These are phyloP conservation scores for Bassia scoparia DNA, from an alignment of 148 eudicot genomes.

Conservation along the genomic window DNA sequence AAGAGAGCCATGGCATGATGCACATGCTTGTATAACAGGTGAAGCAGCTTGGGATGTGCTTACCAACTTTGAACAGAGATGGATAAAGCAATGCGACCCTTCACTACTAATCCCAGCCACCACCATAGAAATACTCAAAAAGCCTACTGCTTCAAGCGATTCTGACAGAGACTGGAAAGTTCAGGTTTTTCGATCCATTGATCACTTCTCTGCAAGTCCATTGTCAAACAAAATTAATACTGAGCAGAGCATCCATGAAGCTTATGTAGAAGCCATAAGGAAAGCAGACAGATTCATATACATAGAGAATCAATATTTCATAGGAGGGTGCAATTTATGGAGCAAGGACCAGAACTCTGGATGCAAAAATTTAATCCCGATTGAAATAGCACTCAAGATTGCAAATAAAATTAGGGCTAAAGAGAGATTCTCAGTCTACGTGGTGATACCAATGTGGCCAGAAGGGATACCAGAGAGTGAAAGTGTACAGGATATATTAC, in stretches of 20 bases:
- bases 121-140: slow-evolving; percentile 38
- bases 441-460: slow-evolving; percentile 97
- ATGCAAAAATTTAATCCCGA: slow-evolving; percentile 76
- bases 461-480: slow-evolving; percentile 86
- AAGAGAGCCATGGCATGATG: slow-evolving; percentile 87
- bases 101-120: slow-evolving; percentile 46
- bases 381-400: slow-evolving; percentile 83
- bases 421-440: slow-evolving; percentile 71
- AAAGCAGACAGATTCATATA: slow-evolving; percentile 78
- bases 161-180: slow-evolving; percentile 55
- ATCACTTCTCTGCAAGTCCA: slow-evolving; percentile 61
- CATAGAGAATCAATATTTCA: slow-evolving; percentile 84
- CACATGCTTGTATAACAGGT: slow-evolving; percentile 72
- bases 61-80: slow-evolving; percentile 78
- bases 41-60: slow-evolving; percentile 72
- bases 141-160: slow-evolving; percentile 26
- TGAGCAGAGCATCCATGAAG: slow-evolving; percentile 80
- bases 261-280: slow-evolving; percentile 77
- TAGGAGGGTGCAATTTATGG: slow-evolving; percentile 82
- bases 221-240: slow-evolving; percentile 31
- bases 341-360: slow-evolving; percentile 62
- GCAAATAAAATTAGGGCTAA: slow-evolving; percentile 65
- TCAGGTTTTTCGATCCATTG: slow-evolving; percentile 81
- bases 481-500: slow-evolving; percentile 72
- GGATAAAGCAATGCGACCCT: slow-evolving; percentile 77